Conservation (phyloP, 352 stramenopile species). For the Globisporangium takayamanum region DNA sequence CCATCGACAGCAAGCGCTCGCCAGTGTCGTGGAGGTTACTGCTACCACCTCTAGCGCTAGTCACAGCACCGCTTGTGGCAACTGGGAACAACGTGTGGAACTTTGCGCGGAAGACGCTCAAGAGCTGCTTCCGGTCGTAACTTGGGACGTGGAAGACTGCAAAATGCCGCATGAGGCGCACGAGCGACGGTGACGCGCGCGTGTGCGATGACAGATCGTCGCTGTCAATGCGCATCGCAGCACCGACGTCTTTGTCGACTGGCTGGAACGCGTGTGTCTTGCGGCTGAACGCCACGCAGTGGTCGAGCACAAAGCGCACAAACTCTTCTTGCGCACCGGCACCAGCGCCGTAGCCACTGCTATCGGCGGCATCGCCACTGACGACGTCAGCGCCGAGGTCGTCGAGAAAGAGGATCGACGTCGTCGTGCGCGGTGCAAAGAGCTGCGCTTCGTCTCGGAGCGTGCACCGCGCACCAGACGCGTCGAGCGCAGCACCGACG, state of each 20-base stretch:
- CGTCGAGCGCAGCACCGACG: not conserved
- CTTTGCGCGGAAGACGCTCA: conserved; percentile 45
- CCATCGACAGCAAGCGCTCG: conserved; percentile 22
- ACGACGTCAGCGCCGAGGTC: conserved; percentile 21
- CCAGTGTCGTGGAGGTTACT: not conserved
- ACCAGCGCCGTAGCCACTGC: not conserved
- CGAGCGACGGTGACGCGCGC: not conserved
- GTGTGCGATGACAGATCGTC: not conserved
- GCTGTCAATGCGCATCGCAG: conserved; percentile 21
- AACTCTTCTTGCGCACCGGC: conserved; percentile 25
- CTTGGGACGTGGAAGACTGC: conserved; percentile 30
- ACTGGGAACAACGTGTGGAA: conserved; percentile 25
- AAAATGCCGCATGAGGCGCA: conserved; percentile 48
- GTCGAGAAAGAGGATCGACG: conserved; percentile 53
- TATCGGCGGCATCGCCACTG: not conserved
- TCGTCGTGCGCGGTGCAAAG: conserved; percentile 18
- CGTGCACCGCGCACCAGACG: conserved; percentile 9
- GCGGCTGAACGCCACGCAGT: conserved; percentile 31
- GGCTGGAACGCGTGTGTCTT: conserved; percentile 18
- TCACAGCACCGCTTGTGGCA: not conserved
- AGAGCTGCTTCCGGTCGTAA: conserved; percentile 38
- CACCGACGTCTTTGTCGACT: conserved; percentile 35
- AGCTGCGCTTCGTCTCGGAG: conserved; percentile 32
- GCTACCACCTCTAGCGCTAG: not conserved
- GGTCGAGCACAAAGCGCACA: conserved; percentile 41